Conservation (phyloP, 768 basidiomycete genomes). For the Mycena vulgaris region DNA sequence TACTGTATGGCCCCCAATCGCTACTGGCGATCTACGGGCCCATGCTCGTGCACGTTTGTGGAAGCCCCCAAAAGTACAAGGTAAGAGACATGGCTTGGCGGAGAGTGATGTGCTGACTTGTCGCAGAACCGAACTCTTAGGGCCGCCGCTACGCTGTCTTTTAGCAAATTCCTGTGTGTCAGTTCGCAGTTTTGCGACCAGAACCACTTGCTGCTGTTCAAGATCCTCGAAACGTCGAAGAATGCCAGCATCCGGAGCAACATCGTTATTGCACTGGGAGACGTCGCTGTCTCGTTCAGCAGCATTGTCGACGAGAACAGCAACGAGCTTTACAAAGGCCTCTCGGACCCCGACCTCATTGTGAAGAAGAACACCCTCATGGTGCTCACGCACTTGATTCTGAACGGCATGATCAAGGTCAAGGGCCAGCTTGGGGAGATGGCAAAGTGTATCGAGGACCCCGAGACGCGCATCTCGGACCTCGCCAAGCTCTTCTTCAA, state of each 20-base stretch:
- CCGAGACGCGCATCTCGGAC: slow-evolving; percentile 88
- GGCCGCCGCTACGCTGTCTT: slow-evolving; percentile 87
- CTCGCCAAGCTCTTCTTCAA: slow-evolving; percentile 99
- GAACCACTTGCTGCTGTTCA: slow-evolving; percentile 91
- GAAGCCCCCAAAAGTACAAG: slow-evolving; percentile 93
- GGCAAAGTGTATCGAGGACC: slow-evolving; percentile 99
- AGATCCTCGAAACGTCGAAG: slow-evolving; percentile 91
- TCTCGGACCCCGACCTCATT: slow-evolving; percentile 87
- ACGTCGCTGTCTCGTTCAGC: slow-evolving; percentile 98
- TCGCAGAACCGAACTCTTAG: slow-evolving; percentile 87
- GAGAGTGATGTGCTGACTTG: slow-evolving; percentile 7
- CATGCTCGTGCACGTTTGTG: slow-evolving; percentile 91
- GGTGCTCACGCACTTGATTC: slow-evolving; percentile 96
- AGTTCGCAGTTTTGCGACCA: slow-evolving; percentile 95
- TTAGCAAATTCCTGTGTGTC: slow-evolving; percentile 98
- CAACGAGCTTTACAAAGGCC: slow-evolving; percentile 94
- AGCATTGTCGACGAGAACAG: slow-evolving; percentile 98
- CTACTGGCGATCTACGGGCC: slow-evolving; percentile 90
- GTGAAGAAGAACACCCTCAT: slow-evolving; percentile 99
- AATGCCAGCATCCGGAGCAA: slow-evolving; percentile 95
- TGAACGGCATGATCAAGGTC: slow-evolving; percentile 99
- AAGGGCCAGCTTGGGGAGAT: slow-evolving; percentile 99
- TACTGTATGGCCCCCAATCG: slow-evolving; percentile 87
- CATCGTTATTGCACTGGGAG: slow-evolving; percentile 97
- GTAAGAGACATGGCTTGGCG: slow-evolving; percentile 55